A percentile compares a stretch with the other conserved stretches of the same genome.
These are phyloP conservation scores for Ophiostoma australiae DNA, from an alignment of 2,329 filamentous ascomycete species.

Conservation along the genomic window DNA sequence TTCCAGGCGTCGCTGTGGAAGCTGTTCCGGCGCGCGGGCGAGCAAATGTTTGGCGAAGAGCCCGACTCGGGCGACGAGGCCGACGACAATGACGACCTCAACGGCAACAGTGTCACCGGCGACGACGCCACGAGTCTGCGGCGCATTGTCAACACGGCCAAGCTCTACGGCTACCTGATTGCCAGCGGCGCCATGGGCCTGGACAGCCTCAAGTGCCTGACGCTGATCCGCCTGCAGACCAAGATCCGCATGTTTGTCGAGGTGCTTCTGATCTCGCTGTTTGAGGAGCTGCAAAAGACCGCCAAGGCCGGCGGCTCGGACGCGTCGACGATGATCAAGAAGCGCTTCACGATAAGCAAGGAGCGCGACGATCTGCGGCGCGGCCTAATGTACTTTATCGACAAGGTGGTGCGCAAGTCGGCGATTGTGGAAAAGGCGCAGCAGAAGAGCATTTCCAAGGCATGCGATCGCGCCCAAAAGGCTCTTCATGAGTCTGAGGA, in stretches of 20 bases:
- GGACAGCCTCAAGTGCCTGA: constrained; percentile 61
- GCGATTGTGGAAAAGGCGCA: constrained; percentile 48
- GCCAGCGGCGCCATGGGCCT: constrained; percentile 44
- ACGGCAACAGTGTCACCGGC: not conserved
- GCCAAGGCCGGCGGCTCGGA: constrained; percentile 38
- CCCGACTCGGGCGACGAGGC: constrained; percentile 55
- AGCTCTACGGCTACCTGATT: constrained; percentile 51
- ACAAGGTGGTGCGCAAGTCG: constrained; percentile 66
- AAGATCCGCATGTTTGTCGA: constrained; percentile 77
- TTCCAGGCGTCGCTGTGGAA: constrained; percentile 87
- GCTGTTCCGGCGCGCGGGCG: constrained; percentile 79
- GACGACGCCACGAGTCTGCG: constrained; percentile 45
- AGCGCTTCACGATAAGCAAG: constrained; percentile 61
- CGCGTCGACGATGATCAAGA: constrained; percentile 44
- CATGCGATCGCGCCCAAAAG: constrained; percentile 42
- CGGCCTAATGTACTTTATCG: constrained; percentile 74
- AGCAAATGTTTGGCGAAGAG: constrained; percentile 64
- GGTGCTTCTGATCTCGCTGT: constrained; percentile 68
- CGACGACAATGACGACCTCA: constrained; percentile 37
- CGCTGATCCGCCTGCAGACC: constrained; percentile 69
- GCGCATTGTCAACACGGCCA: constrained; percentile 50
- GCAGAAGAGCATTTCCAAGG: constrained; percentile 44
- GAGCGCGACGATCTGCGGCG: constrained; percentile 63
- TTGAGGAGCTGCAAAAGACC: constrained; percentile 59
- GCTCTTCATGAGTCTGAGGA: constrained; percentile 32